Conservation (phyloP, 2,329 filamentous ascomycete genomes). For the Aspergillus pseudoviridinutans region DNA sequence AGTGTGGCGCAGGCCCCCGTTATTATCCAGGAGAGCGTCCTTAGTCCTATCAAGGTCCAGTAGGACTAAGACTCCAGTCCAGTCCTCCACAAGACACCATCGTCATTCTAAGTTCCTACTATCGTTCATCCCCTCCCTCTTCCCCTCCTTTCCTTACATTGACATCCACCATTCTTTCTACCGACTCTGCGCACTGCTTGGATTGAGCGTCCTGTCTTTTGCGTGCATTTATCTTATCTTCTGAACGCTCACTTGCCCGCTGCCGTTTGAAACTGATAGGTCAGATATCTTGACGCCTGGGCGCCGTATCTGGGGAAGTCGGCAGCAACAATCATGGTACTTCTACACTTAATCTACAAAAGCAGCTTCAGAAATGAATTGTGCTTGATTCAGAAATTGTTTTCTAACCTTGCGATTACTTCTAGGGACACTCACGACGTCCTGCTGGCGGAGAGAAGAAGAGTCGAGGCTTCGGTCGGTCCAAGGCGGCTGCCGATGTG, state of each 20-base stretch:
- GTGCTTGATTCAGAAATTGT: neutral
- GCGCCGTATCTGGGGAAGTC: slow-evolving; percentile 26
- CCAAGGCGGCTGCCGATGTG: slow-evolving; percentile 39
- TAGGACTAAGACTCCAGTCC: neutral
- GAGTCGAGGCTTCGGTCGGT: slow-evolving; percentile 40
- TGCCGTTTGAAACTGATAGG: slow-evolving; percentile 20
- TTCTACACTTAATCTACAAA: slow-evolving; percentile 5
- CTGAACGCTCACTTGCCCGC: slow-evolving; percentile 8
- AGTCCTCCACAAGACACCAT: slow-evolving; percentile 8
- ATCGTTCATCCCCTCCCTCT: slow-evolving; percentile 5
- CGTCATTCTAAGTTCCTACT: slow-evolving; percentile 8
- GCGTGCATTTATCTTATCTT: slow-evolving; percentile 14
- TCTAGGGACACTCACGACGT: slow-evolving; percentile 42
- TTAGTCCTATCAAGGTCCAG: neutral
- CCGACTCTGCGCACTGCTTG: slow-evolving; percentile 4
- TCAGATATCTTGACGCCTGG: slow-evolving; percentile 29
- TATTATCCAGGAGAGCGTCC: neutral
- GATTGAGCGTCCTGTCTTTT: slow-evolving; percentile 15
- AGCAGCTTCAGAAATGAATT: neutral
- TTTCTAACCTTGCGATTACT: slow-evolving; percentile 17
- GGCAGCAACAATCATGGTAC: slow-evolving; percentile 32
- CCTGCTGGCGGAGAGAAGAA: slow-evolving; percentile 41
- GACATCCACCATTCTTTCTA: slow-evolving; percentile 4
- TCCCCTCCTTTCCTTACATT: slow-evolving; percentile 2
- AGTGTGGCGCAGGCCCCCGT: slow-evolving; percentile 24